Base-by-base conservation (phyloP, 2,329 filamentous ascomycete genomes). In the Aspergillus fijiensis region DNA sequence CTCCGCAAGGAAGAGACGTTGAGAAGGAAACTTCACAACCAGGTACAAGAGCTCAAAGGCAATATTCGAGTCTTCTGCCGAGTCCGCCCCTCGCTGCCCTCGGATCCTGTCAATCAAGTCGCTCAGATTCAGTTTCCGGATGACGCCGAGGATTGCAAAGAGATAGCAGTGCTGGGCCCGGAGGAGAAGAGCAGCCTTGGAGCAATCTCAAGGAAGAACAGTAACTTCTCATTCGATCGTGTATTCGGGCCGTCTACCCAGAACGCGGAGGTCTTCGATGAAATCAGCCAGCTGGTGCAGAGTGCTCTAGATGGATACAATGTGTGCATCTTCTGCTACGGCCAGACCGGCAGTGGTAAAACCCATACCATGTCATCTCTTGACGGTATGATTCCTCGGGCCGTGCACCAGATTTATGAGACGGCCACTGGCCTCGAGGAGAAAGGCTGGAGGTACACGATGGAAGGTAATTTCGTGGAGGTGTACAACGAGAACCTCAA, bases 31-130 rank as follows among this genome's bases (percentile, higher is more conserved):
- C 84, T 99, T 0, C 96, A 98, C 80, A 98, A 98, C 77, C 95
- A 96, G 74, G 94, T 99, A 51, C 92, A 99, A 74, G 95, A 99
- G 72, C 85, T 99, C 61, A 97, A 96, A 76, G 95, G 95, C 69
- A 99, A 99, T 72, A 99, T 99, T 70, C 89, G 95, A 21, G 95
- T 99, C 66, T 99, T 99, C 86, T 98, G 94, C 72, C 88, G 95
- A 73, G 94, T 98, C 29, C 89, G 96, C 47, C 95, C 95, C 1
- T 81, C 89, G 0, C 80, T 90, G 23, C 81, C 81, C 25, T 75
- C 79, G 0, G 88, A 90, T 59, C 69, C 73, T 7, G 76, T 77
- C 9, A 87, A 87, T 6, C 82, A 87, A 25, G 81, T 86, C 12
- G 92, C 94, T 3, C 85, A 86, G 54, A 90, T 98, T 64, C 82